phyloP scores from a whole-genome alignment of 139 green algal genomes.

The Micractinium conductrix region DNA sequence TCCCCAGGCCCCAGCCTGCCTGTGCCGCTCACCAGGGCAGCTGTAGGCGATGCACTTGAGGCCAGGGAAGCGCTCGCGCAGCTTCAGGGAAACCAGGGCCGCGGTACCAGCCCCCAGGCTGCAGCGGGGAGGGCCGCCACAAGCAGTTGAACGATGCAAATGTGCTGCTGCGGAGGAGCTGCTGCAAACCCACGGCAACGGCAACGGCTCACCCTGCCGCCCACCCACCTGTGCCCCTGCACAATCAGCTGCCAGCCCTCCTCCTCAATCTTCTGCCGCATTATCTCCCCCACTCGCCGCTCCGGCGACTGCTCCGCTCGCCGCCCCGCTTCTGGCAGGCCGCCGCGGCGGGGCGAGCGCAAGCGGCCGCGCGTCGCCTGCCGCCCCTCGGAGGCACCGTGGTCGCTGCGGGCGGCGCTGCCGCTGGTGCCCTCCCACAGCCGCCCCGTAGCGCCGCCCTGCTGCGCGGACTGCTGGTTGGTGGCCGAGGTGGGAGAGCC shows the following conservation, averaged over 20 bases:
- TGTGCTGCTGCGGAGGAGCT: no score
- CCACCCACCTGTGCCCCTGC: conserved; percentile 49
- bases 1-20: neutral
- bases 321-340: neutral
- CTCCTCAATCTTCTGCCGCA: conserved; percentile 25
- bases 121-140: neutral
- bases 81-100: conserved; percentile 54
- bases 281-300: conserved; percentile 19
- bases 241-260: conserved; percentile 57
- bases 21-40: conserved; percentile 39
- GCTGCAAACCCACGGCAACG: no score
- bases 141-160: no score
- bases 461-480: neutral
- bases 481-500: neutral
- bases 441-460: neutral
- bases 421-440: conserved; percentile 9
- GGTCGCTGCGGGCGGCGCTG: neutral
- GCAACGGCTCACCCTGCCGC: no score
- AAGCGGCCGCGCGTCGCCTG: neutral
- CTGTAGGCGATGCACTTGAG: conserved; percentile 58
- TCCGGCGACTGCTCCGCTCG: neutral
- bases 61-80: conserved; percentile 48
- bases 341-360: neutral
- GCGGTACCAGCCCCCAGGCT: conserved; percentile 58
- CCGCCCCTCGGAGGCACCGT: neutral